Evolutionary conservation across 441 rosid species (phyloP).

Genomic region (Sinapis alba): DNA sequence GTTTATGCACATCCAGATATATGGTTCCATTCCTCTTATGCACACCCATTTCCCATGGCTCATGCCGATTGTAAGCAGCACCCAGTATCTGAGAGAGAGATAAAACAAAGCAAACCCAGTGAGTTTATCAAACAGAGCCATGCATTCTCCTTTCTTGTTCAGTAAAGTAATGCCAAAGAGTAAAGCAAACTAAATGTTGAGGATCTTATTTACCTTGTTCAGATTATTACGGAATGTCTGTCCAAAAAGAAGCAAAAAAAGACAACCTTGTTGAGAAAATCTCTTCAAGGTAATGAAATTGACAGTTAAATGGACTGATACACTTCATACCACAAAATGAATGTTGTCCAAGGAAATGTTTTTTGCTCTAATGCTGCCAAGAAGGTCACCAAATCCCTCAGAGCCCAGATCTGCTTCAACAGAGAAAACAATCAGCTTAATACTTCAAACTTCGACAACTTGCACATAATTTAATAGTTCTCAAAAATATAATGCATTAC

Average conservation of each 20-base stretch:
- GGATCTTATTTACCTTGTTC: constrained; percentile 67
- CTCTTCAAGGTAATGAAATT: constrained; percentile 20
- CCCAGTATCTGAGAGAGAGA: constrained; percentile 65
- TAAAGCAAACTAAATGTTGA: neutral
- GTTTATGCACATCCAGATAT: constrained; percentile 92
- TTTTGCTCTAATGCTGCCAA: constrained; percentile 81
- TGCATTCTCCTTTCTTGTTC: neutral
- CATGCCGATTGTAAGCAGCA: constrained; percentile 80
- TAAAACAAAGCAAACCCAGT: constrained; percentile 9
- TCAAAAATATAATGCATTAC: constrained; percentile 37
- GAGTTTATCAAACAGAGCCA: neutral
- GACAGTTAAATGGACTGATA: neutral
- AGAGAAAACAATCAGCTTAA: constrained; percentile 21
- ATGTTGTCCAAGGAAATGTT: constrained; percentile 81
- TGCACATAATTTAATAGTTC: constrained; percentile 7
- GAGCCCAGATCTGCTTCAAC: constrained; percentile 79
- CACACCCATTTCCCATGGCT: constrained; percentile 99
- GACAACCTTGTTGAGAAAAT: constrained; percentile 43
- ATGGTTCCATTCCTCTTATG: constrained; percentile 94
- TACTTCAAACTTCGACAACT: constrained; percentile 29
- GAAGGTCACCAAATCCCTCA: constrained; percentile 86
- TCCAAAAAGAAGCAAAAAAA: constrained; percentile 20
- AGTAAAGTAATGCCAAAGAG: neutral
- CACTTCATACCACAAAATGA: constrained; percentile 85
- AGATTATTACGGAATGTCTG: constrained; percentile 96